Percentiles rank a stretch among this genome's conserved stretches.
Conservation (phyloP, 225 moss, liverwort and hornwort genomes). For the Sphagnum tenellum region DNA sequence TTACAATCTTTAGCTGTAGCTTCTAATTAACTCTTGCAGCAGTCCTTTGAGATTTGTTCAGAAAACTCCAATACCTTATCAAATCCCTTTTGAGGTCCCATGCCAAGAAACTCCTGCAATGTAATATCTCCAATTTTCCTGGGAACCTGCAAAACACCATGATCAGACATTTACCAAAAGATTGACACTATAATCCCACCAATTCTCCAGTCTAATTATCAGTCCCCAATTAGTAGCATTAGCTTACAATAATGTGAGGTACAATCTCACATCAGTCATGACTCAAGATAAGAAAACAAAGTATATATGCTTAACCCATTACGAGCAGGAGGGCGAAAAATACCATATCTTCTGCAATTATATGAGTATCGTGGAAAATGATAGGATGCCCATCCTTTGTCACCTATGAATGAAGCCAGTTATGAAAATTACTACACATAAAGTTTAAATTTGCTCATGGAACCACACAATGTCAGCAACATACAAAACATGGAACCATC, state of each 20-base stretch:
- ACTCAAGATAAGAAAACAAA: neutral
- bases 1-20: too few relatives aligned
- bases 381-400: slow-evolving; percentile 70
- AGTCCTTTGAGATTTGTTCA: neutral
- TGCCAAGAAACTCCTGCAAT: slow-evolving; percentile 51
- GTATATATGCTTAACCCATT: neutral
- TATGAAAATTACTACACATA: too few relatives aligned
- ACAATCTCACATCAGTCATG: too few relatives aligned
- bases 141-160: slow-evolving; percentile 1
- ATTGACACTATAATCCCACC: too few relatives aligned
- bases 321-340: neutral
- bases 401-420: slow-evolving; percentile 20
- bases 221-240: too few relatives aligned
- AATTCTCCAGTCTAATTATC: too few relatives aligned
- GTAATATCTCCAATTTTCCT: slow-evolving; percentile 46
- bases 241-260: too few relatives aligned
- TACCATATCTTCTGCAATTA: slow-evolving; percentile 38
- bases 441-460: too few relatives aligned
- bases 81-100: slow-evolving; percentile 55
- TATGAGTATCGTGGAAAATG: slow-evolving; percentile 74
- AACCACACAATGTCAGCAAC: too few relatives aligned
- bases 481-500: too few relatives aligned
- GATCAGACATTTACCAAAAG: too few relatives aligned
- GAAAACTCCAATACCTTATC: slow-evolving; percentile 19
- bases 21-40: too few relatives aligned